phyloP scores from a whole-genome alignment of 2,329 filamentous ascomycete genomes.

The Didymella pomorum region DNA sequence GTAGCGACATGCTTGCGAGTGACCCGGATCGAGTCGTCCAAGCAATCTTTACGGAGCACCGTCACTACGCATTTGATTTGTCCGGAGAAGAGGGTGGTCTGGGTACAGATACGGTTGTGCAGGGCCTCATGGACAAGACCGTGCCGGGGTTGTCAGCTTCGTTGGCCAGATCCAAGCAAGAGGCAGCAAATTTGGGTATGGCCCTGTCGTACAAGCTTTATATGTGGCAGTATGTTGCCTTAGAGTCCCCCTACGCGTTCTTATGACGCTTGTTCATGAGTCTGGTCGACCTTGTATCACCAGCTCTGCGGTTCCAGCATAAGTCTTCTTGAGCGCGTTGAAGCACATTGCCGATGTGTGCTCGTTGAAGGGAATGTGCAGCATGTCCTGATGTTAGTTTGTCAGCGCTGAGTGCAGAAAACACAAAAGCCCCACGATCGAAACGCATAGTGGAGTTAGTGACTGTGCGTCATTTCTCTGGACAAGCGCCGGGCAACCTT shows the following conservation, averaged over 20 bases:
- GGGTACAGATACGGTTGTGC: neutral
- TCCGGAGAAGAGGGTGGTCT: neutral
- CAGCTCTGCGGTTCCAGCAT: neutral
- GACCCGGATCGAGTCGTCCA: constrained; percentile 16
- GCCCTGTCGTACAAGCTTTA: neutral
- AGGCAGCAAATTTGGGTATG: neutral
- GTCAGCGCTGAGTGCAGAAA: no score
- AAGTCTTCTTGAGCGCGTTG: no score
- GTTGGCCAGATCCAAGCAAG: neutral
- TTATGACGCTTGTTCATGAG: constrained; percentile 9
- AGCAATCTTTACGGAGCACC: constrained; percentile 20
- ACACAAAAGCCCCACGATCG: no score
- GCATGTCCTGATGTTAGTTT: no score
- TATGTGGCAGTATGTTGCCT: constrained; percentile 9
- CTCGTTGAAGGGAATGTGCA: no score
- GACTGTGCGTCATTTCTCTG: no score
- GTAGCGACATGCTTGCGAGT: constrained; percentile 9
- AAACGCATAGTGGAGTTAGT: no score
- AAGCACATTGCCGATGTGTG: no score
- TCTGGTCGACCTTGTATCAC: neutral
- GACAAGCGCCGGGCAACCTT: no score
- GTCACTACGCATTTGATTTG: constrained; percentile 18
- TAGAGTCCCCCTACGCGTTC: constrained; percentile 6
- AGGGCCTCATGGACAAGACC: neutral
- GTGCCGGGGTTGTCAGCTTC: neutral